Base-by-base conservation (phyloP, 495 filamentous ascomycete species). In the Copromyces sp. region DNA sequence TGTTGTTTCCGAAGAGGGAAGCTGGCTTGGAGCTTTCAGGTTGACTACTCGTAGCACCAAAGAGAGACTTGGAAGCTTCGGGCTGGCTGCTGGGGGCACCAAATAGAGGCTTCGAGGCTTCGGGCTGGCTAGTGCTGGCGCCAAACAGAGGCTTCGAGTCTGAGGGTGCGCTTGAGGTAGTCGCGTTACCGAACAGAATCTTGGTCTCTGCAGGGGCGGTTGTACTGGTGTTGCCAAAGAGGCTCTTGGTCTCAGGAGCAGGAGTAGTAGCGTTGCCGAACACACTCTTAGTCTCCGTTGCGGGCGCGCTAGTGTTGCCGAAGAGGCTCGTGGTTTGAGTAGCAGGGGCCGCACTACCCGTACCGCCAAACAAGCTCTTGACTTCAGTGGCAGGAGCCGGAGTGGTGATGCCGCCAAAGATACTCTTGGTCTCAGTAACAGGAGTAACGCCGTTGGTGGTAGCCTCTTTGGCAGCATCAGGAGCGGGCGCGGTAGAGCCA, bases 311-410 rank as follows among this genome's bases (percentile, higher is more conserved):
- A 29, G 59, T 35, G 9, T 70, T 38, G n/a, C 74, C 73, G 69
- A 80, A 79, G 38, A 80, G 69, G 47, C 41, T 78, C 74, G 77
- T 78, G 35, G 69, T 71, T 44, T 75, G 75, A 16, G 73, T 41
- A 12, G 77, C 39, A 39, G 78, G 68, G 2, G 71, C 68, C 11
- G 74, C 73, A 39, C 70, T 68, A 24, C 32, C 44, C 9, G 44
- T 39, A 75, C 69, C 53, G 29, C 75, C 74, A 71, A 78, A 78
- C 3, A 76, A 20, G 39, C 39, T 71, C 73, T 76, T 74, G 3
- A 39, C 70, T 40, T 76, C 75, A 35, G 77, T 65, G 14, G 29
- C 7, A 9, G 53, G 53, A 12, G 74, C 73, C 9, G 73, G 16
- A 3, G 74, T 68, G 24, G 53, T 53, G 41, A 20, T 39, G 72